These are phyloP conservation scores for Arachnomyces sp. DNA, from an alignment of 2,329 filamentous ascomycete genomes.

Conservation along the genomic window DNA sequence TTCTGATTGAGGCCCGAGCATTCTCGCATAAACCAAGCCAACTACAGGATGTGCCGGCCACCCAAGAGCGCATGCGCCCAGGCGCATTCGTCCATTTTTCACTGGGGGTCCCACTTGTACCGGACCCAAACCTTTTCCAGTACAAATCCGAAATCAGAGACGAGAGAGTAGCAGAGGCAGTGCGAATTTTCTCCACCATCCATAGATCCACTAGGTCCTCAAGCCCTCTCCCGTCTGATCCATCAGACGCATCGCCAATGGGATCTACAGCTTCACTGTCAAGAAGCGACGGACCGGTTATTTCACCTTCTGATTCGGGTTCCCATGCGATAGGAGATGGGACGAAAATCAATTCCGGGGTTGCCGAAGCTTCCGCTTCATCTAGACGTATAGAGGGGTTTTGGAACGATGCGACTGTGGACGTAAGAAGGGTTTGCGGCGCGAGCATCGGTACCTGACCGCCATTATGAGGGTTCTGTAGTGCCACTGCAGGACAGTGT, in stretches of 20 bases:
- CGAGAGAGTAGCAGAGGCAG: conserved; percentile 32
- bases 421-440: conserved; percentile 13
- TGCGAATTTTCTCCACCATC: conserved; percentile 34
- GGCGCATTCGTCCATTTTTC: too few species aligned
- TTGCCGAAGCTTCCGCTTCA: conserved; percentile 16
- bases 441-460: conserved; percentile 16
- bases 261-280: too few species aligned
- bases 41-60: conserved; percentile 66
- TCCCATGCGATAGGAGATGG: too few species aligned
- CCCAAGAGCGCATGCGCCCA: conserved; percentile 44
- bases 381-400: conserved; percentile 10
- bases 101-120: conserved; percentile 46
- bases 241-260: too few species aligned
- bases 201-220: conserved; percentile 8
- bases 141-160: conserved; percentile 36
- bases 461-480: conserved; percentile 17
- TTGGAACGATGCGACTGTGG: conserved; percentile 4
- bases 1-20: conserved; percentile 12
- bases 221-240: background rate
- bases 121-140: conserved; percentile 37
- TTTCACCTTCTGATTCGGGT: too few species aligned
- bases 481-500: conserved; percentile 19
- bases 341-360: conserved; percentile 2
- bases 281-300: too few species aligned
- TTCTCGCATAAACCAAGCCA: conserved; percentile 70